A percentile compares a stretch with the other conserved stretches of the same genome.
phyloP scores from a whole-genome alignment of 768 basidiomycete genomes.

The Macrolepiota dolichaula region DNA sequence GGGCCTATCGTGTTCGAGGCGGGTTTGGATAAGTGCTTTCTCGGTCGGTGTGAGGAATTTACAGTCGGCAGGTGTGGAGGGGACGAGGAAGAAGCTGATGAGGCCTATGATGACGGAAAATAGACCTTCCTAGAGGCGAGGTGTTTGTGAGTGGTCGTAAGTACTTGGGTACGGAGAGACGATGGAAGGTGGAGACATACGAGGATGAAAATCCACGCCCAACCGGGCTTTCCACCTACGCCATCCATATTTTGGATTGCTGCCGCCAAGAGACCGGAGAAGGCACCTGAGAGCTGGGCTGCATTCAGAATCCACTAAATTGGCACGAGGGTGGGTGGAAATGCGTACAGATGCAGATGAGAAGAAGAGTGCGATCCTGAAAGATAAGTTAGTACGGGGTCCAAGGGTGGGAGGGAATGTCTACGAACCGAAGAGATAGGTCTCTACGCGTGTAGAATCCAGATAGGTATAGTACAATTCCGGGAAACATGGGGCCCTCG shows the following conservation, averaged over 20 bases:
- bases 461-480: constrained; percentile 40
- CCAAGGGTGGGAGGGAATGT: background rate
- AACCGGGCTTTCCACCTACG: constrained; percentile 46
- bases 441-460: constrained; percentile 32
- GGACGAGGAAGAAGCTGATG: constrained; percentile 34
- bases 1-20: constrained; percentile 31
- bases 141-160: background rate
- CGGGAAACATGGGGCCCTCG: constrained; percentile 45
- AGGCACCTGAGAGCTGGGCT: constrained; percentile 47
- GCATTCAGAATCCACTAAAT: background rate
- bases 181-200: constrained; percentile 12
- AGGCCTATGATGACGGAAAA: constrained; percentile 49
- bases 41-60: constrained; percentile 27
- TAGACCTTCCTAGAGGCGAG: constrained; percentile 33
- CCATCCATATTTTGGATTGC: constrained; percentile 59
- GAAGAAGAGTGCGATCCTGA: constrained; percentile 38
- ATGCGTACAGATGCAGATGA: constrained; percentile 31
- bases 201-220: constrained; percentile 38
- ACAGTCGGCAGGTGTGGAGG: constrained; percentile 27
- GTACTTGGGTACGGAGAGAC: too few relatives aligned
- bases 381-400: background rate
- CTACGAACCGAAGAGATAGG: constrained; percentile 27
- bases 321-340: background rate
- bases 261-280: constrained; percentile 62
- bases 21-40: constrained; percentile 30